Evolutionary conservation across 768 basidiomycete species (phyloP).

Genomic region (Kwoniella europaea): DNA sequence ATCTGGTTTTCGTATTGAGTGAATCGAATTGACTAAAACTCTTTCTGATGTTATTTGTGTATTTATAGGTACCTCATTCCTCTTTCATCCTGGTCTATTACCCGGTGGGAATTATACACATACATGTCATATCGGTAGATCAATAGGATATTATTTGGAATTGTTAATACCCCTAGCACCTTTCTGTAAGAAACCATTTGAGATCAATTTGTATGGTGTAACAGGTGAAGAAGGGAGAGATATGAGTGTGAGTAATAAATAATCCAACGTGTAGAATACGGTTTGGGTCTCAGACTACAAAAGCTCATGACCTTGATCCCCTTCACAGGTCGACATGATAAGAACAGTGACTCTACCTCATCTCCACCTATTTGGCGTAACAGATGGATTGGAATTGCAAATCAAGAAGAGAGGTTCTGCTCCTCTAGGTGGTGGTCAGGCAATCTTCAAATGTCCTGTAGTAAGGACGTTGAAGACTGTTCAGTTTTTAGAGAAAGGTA

Average conservation of each 20-base stretch:
- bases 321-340: constrained; percentile 75
- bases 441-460: constrained; percentile 89
- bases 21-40: no score
- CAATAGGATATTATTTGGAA: constrained; percentile 93
- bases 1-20: no score
- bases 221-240: constrained; percentile 86
- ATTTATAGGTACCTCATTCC: constrained; percentile 88
- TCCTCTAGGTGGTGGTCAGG: constrained; percentile 89
- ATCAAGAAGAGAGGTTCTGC: constrained; percentile 93
- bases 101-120: constrained; percentile 79
- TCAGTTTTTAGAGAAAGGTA: constrained; percentile 88
- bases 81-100: constrained; percentile 91
- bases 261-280: no score
- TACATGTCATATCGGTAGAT: constrained; percentile 85
- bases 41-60: no score
- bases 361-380: constrained; percentile 84
- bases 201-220: constrained; percentile 81
- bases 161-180: constrained; percentile 87
- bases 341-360: constrained; percentile 89
- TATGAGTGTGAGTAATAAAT: constrained; percentile 70
- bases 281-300: no score
- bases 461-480: constrained; percentile 89
- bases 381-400: constrained; percentile 87
- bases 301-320: no score
- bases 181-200: constrained; percentile 84